phyloP scores from a whole-genome alignment of 179 eudicot species.

The Patellifolia procumbens region DNA sequence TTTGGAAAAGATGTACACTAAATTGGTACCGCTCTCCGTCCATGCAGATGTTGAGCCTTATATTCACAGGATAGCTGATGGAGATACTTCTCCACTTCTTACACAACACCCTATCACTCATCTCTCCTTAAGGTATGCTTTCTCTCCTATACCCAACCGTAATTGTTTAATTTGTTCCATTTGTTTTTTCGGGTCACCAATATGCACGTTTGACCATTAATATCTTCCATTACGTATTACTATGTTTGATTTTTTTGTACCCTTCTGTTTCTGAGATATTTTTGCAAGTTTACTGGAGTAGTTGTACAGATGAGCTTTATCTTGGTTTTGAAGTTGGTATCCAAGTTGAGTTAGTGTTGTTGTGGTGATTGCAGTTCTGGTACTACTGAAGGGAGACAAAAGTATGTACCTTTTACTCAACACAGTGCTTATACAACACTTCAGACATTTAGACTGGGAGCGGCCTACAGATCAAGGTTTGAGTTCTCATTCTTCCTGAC shows the following conservation, averaged over 20 bases:
- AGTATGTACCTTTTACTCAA: slow-evolving; percentile 64
- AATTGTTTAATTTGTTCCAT: neutral
- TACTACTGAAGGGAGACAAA: slow-evolving; percentile 79
- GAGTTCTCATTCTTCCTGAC: too few species aligned
- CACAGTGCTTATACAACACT: slow-evolving; percentile 71
- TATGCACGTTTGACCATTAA: too few species aligned
- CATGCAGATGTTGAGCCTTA: slow-evolving; percentile 81
- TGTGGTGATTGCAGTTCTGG: slow-evolving; percentile 50
- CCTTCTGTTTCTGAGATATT: too few species aligned
- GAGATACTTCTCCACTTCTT: slow-evolving; percentile 51
- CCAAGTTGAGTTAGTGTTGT: neutral
- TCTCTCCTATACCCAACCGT: neutral
- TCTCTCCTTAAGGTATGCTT: slow-evolving; percentile 58
- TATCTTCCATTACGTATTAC: too few species aligned
- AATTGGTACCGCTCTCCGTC: slow-evolving; percentile 54
- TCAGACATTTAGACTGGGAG: slow-evolving; percentile 59
- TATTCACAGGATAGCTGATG: slow-evolving; percentile 66
- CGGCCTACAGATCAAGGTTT: slow-evolving; percentile 81
- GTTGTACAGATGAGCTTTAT: too few species aligned
- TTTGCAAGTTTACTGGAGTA: too few species aligned
- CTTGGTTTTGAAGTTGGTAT: neutral
- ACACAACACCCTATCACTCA: slow-evolving; percentile 65
- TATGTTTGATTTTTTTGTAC: too few species aligned
- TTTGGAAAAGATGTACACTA: slow-evolving; percentile 52
- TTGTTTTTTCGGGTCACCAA: too few species aligned